Evolutionary conservation across 345 rosid species (phyloP).

Genomic region (Trapa incisa): DNA sequence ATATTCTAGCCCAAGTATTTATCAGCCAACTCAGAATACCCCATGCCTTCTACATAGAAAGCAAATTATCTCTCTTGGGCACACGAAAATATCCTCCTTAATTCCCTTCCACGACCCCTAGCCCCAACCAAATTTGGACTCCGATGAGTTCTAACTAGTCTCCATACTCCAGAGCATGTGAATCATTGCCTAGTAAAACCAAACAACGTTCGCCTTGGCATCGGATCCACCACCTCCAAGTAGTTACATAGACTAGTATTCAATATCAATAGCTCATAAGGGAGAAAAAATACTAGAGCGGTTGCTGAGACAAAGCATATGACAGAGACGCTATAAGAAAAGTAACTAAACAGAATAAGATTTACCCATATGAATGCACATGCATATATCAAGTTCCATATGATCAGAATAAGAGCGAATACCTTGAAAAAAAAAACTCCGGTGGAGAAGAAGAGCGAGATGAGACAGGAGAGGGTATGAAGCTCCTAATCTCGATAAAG

Average conservation of each 20-base stretch:
- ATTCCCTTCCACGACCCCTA: too few relatives aligned
- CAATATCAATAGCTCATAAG: neutral
- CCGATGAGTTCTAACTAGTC: neutral
- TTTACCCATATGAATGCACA: neutral
- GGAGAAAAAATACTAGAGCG: neutral
- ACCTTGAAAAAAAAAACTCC: conserved; percentile 52
- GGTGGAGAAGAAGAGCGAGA: conserved; percentile 17
- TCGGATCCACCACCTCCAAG: neutral
- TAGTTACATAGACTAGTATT: neutral
- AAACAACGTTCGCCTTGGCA: neutral
- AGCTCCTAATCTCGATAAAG: conserved; percentile 33
- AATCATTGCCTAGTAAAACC: neutral
- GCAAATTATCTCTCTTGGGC: neutral
- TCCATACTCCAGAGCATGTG: neutral
- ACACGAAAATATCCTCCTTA: too few relatives aligned
- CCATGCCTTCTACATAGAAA: neutral
- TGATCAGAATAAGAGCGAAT: neutral
- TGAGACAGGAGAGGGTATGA: conserved; percentile 22
- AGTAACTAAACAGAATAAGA: too few relatives aligned
- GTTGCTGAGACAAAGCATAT: neutral
- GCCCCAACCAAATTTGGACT: neutral
- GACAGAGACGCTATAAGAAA: neutral
- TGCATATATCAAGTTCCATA: too few relatives aligned
- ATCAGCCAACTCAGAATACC: neutral
- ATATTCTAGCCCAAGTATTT: too few relatives aligned